Evolutionary conservation across 106 monocot species (phyloP), one percentile per base, ranked within the genome.

Genomic region (Iris macrosiphon): DNA sequence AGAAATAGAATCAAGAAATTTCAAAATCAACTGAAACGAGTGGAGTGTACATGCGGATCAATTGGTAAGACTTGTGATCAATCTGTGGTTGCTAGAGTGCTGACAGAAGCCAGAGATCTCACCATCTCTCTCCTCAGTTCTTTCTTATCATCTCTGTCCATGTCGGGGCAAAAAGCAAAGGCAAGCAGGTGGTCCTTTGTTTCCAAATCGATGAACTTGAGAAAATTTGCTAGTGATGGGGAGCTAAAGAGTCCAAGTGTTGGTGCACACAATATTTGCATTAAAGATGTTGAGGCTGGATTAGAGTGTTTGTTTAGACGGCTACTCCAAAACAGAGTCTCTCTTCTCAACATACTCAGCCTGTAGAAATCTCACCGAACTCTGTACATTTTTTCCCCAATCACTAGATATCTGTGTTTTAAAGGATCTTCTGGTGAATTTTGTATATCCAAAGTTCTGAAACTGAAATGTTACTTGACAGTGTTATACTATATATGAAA

Each of bases 271-370:
- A 15, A 24, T 35, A 20, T 14, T 23, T 33, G 34, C 43, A 21
- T 45, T 23, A 32, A 32, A 46, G 62, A 19, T 14, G 10, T 49
- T 49, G 48, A 62, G 62, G 31, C 4, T 49, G 62, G 48, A 32
- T 37, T 62, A 13, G 62, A 49, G 8, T 24, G 23, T 48, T 15
- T 62, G 48, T 49, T 62, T 10, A 17, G 46, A 34, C 30, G 47
- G 15, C 24, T 62, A 22, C 23, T 62, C 62, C 48, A n/a, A 33
- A 62, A 20, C 22, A 48, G 62, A 47, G 62, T 62, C 23, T 62
- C 62, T 14, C 62, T 49, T 34, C 35, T 62, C 10, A 57, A 57
- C 40, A 57, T 40, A 12, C 57, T 57, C 12, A 57, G 57, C 57
- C 23, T 40, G 18, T 52, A 33, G 8, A 4, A 4, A 8, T 33